A percentile compares a stretch with the other conserved stretches of the same genome.
These are phyloP conservation scores for Talaromyces sp. DNA, from an alignment of 2,329 filamentous ascomycete species.

Conservation along the genomic window DNA sequence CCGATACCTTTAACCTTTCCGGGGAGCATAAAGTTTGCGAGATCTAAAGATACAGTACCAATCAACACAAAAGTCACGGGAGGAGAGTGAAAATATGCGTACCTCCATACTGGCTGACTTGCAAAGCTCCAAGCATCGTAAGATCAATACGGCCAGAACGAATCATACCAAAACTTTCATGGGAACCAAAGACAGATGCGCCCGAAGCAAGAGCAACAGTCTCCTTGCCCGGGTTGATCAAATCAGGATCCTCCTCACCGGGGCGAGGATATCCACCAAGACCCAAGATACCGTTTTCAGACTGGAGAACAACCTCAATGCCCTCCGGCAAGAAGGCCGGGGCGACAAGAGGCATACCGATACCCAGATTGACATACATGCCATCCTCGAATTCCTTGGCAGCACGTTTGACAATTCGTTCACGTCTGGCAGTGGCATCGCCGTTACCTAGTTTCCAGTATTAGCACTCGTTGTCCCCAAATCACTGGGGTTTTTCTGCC, in stretches of 20 bases:
- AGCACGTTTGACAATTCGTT: slow-evolving; percentile 70
- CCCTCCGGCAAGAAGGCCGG: slow-evolving; percentile 66
- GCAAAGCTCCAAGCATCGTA: slow-evolving; percentile 75
- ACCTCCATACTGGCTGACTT: slow-evolving; percentile 67
- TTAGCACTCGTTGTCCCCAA: slow-evolving; percentile 25
- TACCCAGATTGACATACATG: slow-evolving; percentile 60
- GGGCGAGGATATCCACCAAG: slow-evolving; percentile 72
- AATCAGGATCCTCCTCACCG: slow-evolving; percentile 66
- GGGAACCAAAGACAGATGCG: slow-evolving; percentile 70
- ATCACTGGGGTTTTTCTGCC: not conserved
- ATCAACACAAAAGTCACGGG: slow-evolving; percentile 5
- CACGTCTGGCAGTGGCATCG: slow-evolving; percentile 65
- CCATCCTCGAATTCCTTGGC: slow-evolving; percentile 65
- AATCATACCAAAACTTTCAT: slow-evolving; percentile 85
- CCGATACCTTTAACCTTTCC: slow-evolving; percentile 80
- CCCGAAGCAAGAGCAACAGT: slow-evolving; percentile 74
- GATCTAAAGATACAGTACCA: slow-evolving; percentile 46
- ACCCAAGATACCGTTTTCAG: slow-evolving; percentile 79
- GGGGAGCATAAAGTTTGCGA: slow-evolving; percentile 88
- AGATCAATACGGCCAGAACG: slow-evolving; percentile 78
- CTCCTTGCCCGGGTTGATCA: slow-evolving; percentile 85
- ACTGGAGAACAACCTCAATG: slow-evolving; percentile 74
- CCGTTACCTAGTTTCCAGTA: slow-evolving; percentile 36
- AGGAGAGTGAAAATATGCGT: slow-evolving; percentile 7
- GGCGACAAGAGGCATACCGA: slow-evolving; percentile 77